Conservation (phyloP, 139 green algal species). For the Choricystis sp. region DNA sequence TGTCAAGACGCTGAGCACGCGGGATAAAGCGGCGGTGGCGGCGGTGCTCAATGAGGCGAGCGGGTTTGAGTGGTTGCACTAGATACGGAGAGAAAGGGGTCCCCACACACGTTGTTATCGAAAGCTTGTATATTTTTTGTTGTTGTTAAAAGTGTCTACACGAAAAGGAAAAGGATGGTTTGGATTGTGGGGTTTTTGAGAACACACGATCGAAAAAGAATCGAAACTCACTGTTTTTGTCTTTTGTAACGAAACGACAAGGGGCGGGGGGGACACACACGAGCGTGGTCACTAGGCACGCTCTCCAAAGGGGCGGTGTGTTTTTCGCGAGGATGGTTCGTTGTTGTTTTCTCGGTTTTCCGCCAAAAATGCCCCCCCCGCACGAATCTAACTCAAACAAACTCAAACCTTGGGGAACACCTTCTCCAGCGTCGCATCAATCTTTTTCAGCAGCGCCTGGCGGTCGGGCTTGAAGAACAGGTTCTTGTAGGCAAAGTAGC, state of each 20-base stretch:
- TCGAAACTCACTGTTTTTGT: no score
- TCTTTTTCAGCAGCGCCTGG: not conserved
- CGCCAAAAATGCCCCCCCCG: not conserved
- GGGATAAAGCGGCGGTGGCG: conserved; percentile 11
- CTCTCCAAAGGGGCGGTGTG: no score
- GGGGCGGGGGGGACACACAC: no score
- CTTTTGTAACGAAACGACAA: no score
- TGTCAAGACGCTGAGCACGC: conserved; percentile 20
- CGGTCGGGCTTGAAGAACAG: conserved; percentile 16
- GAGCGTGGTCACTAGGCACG: no score
- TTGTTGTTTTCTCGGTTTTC: not conserved
- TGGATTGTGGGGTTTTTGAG: not conserved
- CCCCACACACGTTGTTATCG: no score
- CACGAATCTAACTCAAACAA: not conserved
- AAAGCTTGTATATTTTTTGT: not conserved
- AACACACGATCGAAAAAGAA: no score
- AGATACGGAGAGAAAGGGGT: not conserved
- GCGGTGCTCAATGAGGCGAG: conserved; percentile 12
- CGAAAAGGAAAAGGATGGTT: not conserved
- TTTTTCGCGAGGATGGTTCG: no score
- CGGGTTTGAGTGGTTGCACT: not conserved
- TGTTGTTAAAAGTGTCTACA: not conserved
- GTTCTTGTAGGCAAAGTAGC: conserved; percentile 30
- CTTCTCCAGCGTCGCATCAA: not conserved
- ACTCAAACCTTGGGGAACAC: not conserved